These are phyloP conservation scores for Globisporangium nodosum DNA, from an alignment of 352 stramenopile genomes.

Conservation along the genomic window DNA sequence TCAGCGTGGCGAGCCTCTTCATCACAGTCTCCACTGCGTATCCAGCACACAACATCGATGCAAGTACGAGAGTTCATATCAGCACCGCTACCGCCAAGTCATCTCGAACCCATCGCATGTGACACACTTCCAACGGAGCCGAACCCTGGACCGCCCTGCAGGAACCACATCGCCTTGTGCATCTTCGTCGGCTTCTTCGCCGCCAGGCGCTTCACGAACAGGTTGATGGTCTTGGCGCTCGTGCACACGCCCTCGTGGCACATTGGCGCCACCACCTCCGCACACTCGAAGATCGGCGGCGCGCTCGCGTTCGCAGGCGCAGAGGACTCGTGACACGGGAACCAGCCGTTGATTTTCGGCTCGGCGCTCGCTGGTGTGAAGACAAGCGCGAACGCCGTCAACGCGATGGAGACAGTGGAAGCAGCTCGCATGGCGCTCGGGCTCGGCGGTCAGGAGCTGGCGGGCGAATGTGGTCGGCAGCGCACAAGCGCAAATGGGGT, in stretches of 20 bases:
- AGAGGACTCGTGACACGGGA: not conserved
- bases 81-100: not conserved
- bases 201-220: slow-evolving; percentile 35
- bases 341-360: not conserved
- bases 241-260: slow-evolving; percentile 61
- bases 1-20: not conserved
- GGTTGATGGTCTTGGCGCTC: slow-evolving; percentile 45
- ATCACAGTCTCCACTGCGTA: slow-evolving; percentile 15
- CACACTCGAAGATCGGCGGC: slow-evolving; percentile 33
- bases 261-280: slow-evolving; percentile 55
- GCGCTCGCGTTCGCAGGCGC: not conserved
- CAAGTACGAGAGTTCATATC: not conserved
- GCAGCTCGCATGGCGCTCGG: not conserved
- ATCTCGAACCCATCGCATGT: not conserved
- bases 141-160: slow-evolving; percentile 17
- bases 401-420: not conserved
- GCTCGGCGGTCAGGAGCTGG: not conserved
- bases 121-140: slow-evolving; percentile 14
- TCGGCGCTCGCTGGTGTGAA: not conserved
- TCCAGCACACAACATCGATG: not conserved
- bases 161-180: slow-evolving; percentile 17
- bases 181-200: slow-evolving; percentile 2
- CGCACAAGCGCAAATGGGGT: not conserved
- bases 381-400: not conserved
- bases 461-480: not conserved